Evolutionary conservation across 2,329 filamentous ascomycete species (phyloP).

Genomic region (Verticillium tricorpus): DNA sequence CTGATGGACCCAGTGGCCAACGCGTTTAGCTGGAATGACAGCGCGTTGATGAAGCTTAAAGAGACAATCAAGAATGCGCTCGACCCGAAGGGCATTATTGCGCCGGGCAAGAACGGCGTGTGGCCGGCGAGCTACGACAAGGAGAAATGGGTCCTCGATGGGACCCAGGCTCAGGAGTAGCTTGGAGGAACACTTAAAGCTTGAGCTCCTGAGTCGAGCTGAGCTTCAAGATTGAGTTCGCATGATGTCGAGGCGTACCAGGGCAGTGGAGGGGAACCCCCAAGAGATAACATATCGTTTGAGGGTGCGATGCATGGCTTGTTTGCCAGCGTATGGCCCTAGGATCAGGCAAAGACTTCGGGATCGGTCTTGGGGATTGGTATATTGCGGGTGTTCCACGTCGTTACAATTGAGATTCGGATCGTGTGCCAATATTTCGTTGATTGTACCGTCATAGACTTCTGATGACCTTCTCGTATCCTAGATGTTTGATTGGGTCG

Average conservation of each 20-base stretch:
- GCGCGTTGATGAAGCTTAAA: slow-evolving; percentile 35
- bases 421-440: background rate
- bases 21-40: slow-evolving; percentile 37
- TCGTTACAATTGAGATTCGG: background rate
- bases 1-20: slow-evolving; percentile 38
- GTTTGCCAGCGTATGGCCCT: too few relatives aligned
- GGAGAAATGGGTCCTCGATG: slow-evolving; percentile 11
- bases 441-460: background rate
- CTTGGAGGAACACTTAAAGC: too few relatives aligned
- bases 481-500: background rate
- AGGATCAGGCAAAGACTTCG: background rate
- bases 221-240: too few relatives aligned
- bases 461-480: background rate
- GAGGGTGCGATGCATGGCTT: too few relatives aligned
- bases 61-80: slow-evolving; percentile 37
- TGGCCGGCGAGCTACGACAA: slow-evolving; percentile 23
- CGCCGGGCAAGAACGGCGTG: slow-evolving; percentile 27
- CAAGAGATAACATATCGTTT: too few relatives aligned
- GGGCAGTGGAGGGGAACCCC: too few relatives aligned
- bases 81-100: slow-evolving; percentile 31
- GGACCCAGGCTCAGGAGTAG: background rate
- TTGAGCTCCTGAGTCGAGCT: too few relatives aligned
- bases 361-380: too few relatives aligned
- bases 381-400: background rate
- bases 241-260: too few relatives aligned